Evolutionary conservation across 78 protist species (phyloP).

Genomic region (Dictyostelium citrinum): DNA sequence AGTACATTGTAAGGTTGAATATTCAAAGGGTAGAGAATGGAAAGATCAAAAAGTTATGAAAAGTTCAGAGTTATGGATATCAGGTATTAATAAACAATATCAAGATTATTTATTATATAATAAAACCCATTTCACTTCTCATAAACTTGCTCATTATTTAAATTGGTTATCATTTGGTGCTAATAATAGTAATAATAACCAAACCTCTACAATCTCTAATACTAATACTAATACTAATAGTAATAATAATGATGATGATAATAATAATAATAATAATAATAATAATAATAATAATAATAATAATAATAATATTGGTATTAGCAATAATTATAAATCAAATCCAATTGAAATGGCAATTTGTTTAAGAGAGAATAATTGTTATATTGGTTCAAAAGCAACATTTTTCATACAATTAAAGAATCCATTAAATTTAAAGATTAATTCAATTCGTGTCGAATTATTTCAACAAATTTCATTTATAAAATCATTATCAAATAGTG

Average conservation of each 20-base stretch:
- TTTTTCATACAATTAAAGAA: slow-evolving; percentile 28
- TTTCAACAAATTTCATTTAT: slow-evolving; percentile 33
- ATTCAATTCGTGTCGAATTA: slow-evolving; percentile 4
- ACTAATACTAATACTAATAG: neutral
- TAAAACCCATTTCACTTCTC: neutral
- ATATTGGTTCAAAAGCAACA: slow-evolving; percentile 24
- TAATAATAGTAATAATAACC: neutral
- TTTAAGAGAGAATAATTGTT: slow-evolving; percentile 27
- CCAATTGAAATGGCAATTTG: slow-evolving; percentile 72
- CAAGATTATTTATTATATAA: neutral
- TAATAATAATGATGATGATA: neutral
- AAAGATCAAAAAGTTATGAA: neutral
- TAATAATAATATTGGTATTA: neutral
- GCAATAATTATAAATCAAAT: slow-evolving; percentile 3
- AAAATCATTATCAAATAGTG: neutral
- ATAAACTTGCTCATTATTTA: slow-evolving; percentile 21
- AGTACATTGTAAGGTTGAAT: slow-evolving; percentile 43
- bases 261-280: too few relatives aligned
- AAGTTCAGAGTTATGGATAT: slow-evolving; percentile 29
- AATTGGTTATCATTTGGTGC: neutral
- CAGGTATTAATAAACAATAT: neutral
- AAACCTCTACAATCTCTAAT: neutral
- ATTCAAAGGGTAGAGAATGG: slow-evolving; percentile 52
- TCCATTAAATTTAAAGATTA: neutral
- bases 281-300: too few relatives aligned